Conservation (phyloP, 495 filamentous ascomycete species). For the Sporormia fimetaria region DNA sequence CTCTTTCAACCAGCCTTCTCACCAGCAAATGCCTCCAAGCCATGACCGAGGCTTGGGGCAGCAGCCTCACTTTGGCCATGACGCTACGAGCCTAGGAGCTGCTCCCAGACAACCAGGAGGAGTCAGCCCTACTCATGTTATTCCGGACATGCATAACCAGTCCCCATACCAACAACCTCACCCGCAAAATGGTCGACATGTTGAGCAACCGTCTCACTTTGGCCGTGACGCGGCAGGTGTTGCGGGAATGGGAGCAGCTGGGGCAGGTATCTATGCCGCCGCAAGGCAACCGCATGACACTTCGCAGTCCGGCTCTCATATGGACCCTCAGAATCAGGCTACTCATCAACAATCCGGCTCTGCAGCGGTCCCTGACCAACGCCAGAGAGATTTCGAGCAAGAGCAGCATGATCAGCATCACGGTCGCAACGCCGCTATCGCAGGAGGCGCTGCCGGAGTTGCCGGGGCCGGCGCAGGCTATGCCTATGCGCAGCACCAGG, state of each 20-base stretch:
- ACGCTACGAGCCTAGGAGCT: too few relatives aligned
- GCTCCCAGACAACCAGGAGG: too few relatives aligned
- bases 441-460: conserved; percentile 5
- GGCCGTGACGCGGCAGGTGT: conserved; percentile 14
- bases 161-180: too few relatives aligned
- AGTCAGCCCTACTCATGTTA: too few relatives aligned
- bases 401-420: conserved; percentile 6
- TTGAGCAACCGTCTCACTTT: too few relatives aligned
- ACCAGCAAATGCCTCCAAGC: neutral
- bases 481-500: conserved; percentile 22
- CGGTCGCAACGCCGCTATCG: conserved; percentile 11
- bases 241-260: conserved; percentile 15
- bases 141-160: too few relatives aligned
- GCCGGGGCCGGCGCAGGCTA: conserved; percentile 17
- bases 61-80: too few relatives aligned
- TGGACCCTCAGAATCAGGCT: too few relatives aligned
- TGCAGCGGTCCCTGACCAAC: conserved; percentile 3
- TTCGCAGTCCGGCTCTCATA: too few relatives aligned
- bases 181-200: too few relatives aligned
- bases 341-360: conserved; percentile 1
- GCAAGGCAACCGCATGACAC: neutral
- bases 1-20: neutral
- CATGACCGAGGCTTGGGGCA: too few relatives aligned
- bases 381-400: conserved; percentile 13
- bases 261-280: conserved; percentile 8